phyloP scores from a whole-genome alignment of 1,284 basidiomycete genomes.

The Marasmius tenuissimus region DNA sequence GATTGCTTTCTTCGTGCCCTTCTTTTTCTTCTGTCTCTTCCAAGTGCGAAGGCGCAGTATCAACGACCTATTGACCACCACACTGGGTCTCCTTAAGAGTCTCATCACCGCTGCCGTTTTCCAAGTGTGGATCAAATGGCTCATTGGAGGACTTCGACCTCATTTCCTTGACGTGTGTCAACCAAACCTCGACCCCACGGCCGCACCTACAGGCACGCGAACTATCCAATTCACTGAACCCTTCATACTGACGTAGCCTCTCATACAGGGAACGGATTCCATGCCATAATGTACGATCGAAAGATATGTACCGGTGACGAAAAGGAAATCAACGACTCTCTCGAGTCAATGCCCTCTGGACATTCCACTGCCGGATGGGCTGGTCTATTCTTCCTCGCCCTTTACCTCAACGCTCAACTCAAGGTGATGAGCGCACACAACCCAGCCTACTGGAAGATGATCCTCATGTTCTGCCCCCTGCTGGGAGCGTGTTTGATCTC shows the following conservation, averaged over 20 bases:
- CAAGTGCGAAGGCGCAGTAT: conserved; percentile 46
- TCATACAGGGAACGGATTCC: conserved; percentile 36
- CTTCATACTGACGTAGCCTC: not conserved
- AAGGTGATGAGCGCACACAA: conserved; percentile 57
- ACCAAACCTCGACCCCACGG: conserved; percentile 36
- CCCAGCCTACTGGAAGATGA: conserved; percentile 60
- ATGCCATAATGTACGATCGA: conserved; percentile 47
- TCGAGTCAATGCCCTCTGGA: conserved; percentile 51
- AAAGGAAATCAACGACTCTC: conserved; percentile 51
- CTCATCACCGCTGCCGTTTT: conserved; percentile 34
- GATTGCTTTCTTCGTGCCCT: conserved; percentile 53
- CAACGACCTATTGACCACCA: conserved; percentile 48
- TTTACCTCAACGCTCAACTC: conserved; percentile 59
- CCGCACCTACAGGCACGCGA: conserved; percentile 30
- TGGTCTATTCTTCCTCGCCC: conserved; percentile 50
- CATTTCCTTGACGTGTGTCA: conserved; percentile 53
- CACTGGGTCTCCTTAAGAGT: conserved; percentile 52
- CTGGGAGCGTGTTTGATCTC: conserved; percentile 58
- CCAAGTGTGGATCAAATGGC: conserved; percentile 51
- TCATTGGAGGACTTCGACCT: conserved; percentile 52
- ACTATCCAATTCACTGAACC: not conserved
- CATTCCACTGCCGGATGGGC: conserved; percentile 51
- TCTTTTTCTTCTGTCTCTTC: conserved; percentile 49
- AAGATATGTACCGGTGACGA: conserved; percentile 51
- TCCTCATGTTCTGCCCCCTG: conserved; percentile 53